phyloP scores from a whole-genome alignment of 257 asterid species.

The Petunia axillaris region DNA sequence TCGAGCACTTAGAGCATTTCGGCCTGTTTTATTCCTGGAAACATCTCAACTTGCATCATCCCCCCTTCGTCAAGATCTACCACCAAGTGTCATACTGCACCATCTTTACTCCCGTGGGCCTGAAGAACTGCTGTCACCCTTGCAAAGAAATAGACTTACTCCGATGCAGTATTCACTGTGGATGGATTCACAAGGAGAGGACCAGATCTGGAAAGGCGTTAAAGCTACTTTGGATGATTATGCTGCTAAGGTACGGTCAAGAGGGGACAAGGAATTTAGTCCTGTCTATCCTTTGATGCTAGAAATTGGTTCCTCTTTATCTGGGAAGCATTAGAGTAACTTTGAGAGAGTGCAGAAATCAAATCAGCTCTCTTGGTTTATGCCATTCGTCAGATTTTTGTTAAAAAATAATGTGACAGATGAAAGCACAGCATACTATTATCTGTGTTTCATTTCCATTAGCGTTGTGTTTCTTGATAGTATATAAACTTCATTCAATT shows the following conservation, averaged over 20 bases:
- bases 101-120: slow-evolving; percentile 93
- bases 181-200: slow-evolving; percentile 98
- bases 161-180: slow-evolving; percentile 85
- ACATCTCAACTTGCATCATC: slow-evolving; percentile 83
- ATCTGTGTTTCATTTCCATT: slow-evolving; percentile 10
- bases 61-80: slow-evolving; percentile 87
- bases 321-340: slow-evolving; percentile 40
- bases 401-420: slow-evolving; percentile 9
- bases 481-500: neutral
- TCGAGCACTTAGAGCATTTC: slow-evolving; percentile 88
- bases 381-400: neutral
- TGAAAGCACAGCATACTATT: neutral
- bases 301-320: slow-evolving; percentile 66
- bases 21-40: slow-evolving; percentile 92
- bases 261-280: slow-evolving; percentile 95
- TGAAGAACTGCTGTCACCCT: slow-evolving; percentile 86
- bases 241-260: slow-evolving; percentile 67
- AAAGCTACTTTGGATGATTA: slow-evolving; percentile 91
- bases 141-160: slow-evolving; percentile 83
- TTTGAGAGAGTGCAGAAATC: slow-evolving; percentile 12
- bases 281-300: slow-evolving; percentile 83
- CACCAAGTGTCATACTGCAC: slow-evolving; percentile 83
- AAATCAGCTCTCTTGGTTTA: neutral
- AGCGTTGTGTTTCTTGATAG: neutral
- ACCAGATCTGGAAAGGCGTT: slow-evolving; percentile 93